Evolutionary conservation across 106 monocot species (phyloP), one percentile per base, ranked within the genome.

Genomic region (Gastrodia elata): DNA sequence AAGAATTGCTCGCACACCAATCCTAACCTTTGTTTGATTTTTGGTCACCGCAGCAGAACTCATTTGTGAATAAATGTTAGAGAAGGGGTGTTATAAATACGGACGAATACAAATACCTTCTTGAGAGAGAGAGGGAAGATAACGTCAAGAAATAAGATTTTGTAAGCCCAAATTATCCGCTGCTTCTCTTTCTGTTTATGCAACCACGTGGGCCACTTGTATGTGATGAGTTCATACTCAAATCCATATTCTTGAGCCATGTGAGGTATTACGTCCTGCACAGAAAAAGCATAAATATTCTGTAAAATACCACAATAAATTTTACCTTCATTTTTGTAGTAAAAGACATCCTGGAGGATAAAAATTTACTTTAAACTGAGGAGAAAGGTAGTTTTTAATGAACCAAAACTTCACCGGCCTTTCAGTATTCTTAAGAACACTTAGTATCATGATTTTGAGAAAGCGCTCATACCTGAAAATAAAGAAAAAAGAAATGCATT

Each of bases 181-280:
- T 97, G 97, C 82, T 97, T 97, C 79, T 97, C 97, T 55, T 84
- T 97, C 84, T 97, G 97, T 71, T 97, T 97, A 78, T 93, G 97
- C 77, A 97, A 77, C 97, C 97, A 97, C 68, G 97, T 88, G 36
- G 97, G 97, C 97, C 97, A 97, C 75, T 97, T 97, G 73, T 97
- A 97, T 32, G 97, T 97, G 75, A 97, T 83, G 59, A 97, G 86
- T 70, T 97, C 97, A 75, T 97, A 97, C 48, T 97, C 90, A 82
- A 97, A 97, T 61, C 93, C 97, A 77, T 97, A 93, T 68, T 90
- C 86, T 69, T 80, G 49, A 68, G 97, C 97, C 92, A 97, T 97
- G 71, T 86, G 83, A 40, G 97, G 97, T 77, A 97, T 93, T 68
- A 93, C 87, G 78, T 97, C 97, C 97, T 97, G 37, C 39, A 2